These are phyloP conservation scores for Melaleuca alternifolia DNA, from an alignment of 345 rosid species.

Conservation along the genomic window DNA sequence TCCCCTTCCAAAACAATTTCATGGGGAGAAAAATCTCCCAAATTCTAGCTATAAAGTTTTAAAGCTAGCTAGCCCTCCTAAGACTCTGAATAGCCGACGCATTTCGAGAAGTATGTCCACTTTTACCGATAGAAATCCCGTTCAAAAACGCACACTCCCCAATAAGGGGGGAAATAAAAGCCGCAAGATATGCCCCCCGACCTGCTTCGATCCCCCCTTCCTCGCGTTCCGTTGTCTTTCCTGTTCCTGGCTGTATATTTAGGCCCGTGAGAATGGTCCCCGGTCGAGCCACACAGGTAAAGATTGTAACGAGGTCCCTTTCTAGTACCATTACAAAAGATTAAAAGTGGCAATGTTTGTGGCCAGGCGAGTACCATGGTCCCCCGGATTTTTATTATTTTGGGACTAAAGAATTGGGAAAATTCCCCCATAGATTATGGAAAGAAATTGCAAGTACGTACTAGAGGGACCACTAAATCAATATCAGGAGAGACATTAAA, in stretches of 20 bases:
- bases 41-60: background rate
- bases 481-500: background rate
- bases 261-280: background rate
- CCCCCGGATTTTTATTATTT: conserved; percentile 2
- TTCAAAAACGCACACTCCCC: background rate
- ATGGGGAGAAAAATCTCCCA: background rate
- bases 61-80: background rate
- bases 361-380: conserved; percentile 10
- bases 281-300: background rate
- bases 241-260: background rate
- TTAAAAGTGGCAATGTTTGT: background rate
- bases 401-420: background rate
- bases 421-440: background rate
- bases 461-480: conserved; percentile 15
- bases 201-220: background rate
- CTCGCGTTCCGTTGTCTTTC: background rate
- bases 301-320: conserved; percentile 1
- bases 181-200: background rate
- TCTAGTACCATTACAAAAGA: background rate
- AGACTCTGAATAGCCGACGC: background rate
- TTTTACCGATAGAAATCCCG: background rate
- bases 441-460: background rate
- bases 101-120: conserved; percentile 7
- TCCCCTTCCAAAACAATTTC: background rate
- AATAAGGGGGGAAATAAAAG: background rate